These are phyloP conservation scores for Pythium brassicae DNA, from an alignment of 352 stramenopile species.

Conservation along the genomic window DNA sequence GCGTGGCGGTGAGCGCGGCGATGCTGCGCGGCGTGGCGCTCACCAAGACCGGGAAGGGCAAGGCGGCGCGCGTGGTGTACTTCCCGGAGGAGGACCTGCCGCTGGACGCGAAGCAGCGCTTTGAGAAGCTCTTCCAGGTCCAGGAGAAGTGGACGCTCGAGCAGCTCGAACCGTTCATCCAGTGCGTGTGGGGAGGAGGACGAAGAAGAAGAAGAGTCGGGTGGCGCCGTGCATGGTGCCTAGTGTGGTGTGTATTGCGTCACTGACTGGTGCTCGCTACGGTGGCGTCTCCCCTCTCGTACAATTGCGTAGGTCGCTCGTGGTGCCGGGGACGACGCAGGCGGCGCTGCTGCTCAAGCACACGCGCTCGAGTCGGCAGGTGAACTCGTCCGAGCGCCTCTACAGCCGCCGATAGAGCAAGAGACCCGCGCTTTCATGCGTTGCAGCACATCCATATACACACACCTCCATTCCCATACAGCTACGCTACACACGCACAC, in stretches of 20 bases:
- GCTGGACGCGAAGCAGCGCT: conserved; percentile 69
- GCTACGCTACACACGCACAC: too few relatives aligned
- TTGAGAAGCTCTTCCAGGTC: conserved; percentile 69
- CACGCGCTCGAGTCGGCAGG: conserved; percentile 72
- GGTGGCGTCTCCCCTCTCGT: too few relatives aligned
- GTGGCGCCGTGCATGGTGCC: too few relatives aligned
- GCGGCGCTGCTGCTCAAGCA: conserved; percentile 76
- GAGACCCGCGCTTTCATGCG: background rate
- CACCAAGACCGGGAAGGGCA: conserved; percentile 36
- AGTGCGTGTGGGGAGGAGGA: conserved; percentile 26
- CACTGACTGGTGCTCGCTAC: conserved; percentile 3
- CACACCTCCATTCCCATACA: too few relatives aligned
- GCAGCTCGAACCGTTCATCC: conserved; percentile 80
- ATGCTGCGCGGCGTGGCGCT: conserved; percentile 70
- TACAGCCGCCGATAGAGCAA: conserved; percentile 45
- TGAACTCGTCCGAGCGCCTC: conserved; percentile 60
- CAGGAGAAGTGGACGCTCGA: conserved; percentile 83
- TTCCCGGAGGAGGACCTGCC: conserved; percentile 63
- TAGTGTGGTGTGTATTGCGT: background rate
- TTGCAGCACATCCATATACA: background rate
- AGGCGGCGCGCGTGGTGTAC: conserved; percentile 47
- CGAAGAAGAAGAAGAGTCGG: too few relatives aligned
- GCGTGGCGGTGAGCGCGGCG: conserved; percentile 47
- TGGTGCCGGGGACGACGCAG: conserved; percentile 61
- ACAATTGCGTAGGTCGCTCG: conserved; percentile 40